Conservation (phyloP, 495 filamentous ascomycete genomes). For the Talaromyces thailandensis region DNA sequence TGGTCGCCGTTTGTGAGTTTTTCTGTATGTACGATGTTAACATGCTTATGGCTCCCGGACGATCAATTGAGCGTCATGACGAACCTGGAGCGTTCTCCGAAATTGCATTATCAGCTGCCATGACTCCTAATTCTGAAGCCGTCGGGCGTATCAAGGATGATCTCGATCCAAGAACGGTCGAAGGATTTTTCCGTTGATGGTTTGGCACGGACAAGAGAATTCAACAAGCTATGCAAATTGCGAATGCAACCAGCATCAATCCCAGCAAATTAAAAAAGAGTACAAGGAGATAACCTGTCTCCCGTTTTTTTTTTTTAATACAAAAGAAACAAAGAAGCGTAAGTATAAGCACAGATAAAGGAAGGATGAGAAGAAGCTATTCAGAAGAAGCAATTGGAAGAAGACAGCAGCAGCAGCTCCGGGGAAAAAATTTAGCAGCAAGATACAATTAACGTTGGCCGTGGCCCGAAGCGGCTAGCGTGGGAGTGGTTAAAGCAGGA, state of each 20-base stretch:
- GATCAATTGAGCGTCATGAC: background rate
- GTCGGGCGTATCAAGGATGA: background rate
- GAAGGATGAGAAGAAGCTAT: background rate
- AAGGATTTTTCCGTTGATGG: background rate
- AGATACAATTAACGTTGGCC: background rate
- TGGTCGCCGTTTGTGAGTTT: conserved; percentile 28
- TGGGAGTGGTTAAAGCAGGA: background rate
- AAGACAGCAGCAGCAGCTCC: background rate
- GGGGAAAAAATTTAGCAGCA: conserved; percentile 2
- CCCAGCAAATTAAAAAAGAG: conserved; percentile 14
- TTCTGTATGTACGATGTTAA: conserved; percentile 11
- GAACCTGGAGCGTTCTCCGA: conserved; percentile 1
- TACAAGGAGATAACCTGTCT: conserved; percentile 29
- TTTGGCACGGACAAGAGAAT: background rate
- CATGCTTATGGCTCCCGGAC: background rate
- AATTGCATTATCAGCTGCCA: conserved; percentile 2
- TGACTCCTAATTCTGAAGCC: background rate
- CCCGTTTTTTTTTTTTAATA: conserved; percentile 18
- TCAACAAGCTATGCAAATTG: conserved; percentile 25
- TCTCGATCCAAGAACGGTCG: background rate
- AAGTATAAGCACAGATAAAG: background rate
- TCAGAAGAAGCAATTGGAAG: conserved; percentile 5
- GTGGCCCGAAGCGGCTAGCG: background rate
- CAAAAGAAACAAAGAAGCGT: conserved; percentile 12
- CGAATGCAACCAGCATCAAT: background rate